These are phyloP conservation scores for Hymenoscyphus fraxineus DNA, from an alignment of 2,329 filamentous ascomycete genomes.

Conservation along the genomic window DNA sequence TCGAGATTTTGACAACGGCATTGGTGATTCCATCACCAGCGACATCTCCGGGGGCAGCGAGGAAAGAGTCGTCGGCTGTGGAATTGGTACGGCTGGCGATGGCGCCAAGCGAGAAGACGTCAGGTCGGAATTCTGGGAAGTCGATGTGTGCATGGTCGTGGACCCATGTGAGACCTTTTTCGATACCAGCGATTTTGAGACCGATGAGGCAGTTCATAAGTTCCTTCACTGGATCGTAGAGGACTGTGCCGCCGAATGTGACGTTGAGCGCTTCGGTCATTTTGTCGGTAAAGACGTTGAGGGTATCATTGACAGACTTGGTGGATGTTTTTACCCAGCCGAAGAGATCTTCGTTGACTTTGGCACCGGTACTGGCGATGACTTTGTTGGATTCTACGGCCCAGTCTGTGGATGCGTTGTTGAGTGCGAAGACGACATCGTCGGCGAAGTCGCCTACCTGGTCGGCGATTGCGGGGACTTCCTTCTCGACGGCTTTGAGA, in stretches of 20 bases:
- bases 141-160: conserved; percentile 78
- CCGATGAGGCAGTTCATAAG: conserved; percentile 84
- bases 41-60: conserved; percentile 69
- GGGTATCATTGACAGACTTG: conserved; percentile 74
- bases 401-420: conserved; percentile 64
- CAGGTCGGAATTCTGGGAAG: conserved; percentile 72
- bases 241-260: conserved; percentile 78
- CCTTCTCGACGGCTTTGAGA: conserved; percentile 57
- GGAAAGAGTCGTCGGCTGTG: conserved; percentile 62
- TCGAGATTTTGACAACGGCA: conserved; percentile 67
- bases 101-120: conserved; percentile 81
- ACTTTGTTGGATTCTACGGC: conserved; percentile 58
- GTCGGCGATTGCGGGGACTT: conserved; percentile 60
- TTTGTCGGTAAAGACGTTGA: conserved; percentile 75
- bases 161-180: conserved; percentile 92
- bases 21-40: conserved; percentile 78
- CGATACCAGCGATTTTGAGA: conserved; percentile 78
- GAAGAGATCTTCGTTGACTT: conserved; percentile 81
- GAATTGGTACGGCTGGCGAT: conserved; percentile 56
- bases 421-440: conserved; percentile 57
- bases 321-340: conserved; percentile 86
- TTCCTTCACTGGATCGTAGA: conserved; percentile 72
- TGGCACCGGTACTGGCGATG: conserved; percentile 56
- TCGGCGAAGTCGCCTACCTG: conserved; percentile 64
- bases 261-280: conserved; percentile 70